A percentile compares a stretch with the other conserved stretches of the same genome.
These are phyloP conservation scores for Penicillium chermesinum DNA, from an alignment of 495 filamentous ascomycete genomes.

Conservation along the genomic window DNA sequence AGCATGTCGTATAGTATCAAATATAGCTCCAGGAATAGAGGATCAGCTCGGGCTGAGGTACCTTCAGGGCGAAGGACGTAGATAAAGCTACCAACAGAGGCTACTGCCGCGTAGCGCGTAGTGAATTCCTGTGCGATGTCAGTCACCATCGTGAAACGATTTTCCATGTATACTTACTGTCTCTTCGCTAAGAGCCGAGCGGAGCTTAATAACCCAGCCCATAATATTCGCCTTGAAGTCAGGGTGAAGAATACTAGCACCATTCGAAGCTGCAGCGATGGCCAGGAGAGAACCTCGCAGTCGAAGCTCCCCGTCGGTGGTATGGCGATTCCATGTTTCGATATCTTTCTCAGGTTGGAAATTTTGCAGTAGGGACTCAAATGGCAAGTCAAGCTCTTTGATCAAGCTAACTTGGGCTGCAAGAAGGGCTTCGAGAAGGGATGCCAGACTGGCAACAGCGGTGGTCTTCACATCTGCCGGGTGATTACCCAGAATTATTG, in stretches of 20 bases:
- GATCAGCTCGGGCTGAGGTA: conserved; percentile 23
- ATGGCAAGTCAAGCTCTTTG: conserved; percentile 20
- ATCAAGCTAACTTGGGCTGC: conserved; percentile 11
- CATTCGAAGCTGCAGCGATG: conserved; percentile 40
- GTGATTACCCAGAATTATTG: conserved; percentile 25
- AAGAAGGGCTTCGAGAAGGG: conserved; percentile 25
- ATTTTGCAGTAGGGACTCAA: conserved; percentile 18
- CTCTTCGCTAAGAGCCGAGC: conserved; percentile 38
- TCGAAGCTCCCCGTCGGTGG: conserved; percentile 39
- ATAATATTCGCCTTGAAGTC: conserved; percentile 19
- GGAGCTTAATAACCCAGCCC: conserved; percentile 31
- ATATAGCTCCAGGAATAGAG: conserved; percentile 40
- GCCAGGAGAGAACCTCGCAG: conserved; percentile 55
- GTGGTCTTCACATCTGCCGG: conserved; percentile 27
- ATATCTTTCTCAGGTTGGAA: conserved; percentile 22
- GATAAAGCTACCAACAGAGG: conserved; percentile 34
- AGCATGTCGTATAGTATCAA: conserved; percentile 57
- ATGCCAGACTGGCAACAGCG: conserved; percentile 34
- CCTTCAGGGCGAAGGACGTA: conserved; percentile 21
- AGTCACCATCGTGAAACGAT: too few species aligned
- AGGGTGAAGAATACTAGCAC: conserved; percentile 5
- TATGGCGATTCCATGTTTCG: conserved; percentile 36
- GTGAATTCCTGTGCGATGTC: conserved; percentile 53
- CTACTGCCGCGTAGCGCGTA: conserved; percentile 54
- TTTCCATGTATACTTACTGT: conserved; percentile 26